Evolutionary conservation across 768 basidiomycete genomes (phyloP).

Genomic region (Austroboletus eburneus): DNA sequence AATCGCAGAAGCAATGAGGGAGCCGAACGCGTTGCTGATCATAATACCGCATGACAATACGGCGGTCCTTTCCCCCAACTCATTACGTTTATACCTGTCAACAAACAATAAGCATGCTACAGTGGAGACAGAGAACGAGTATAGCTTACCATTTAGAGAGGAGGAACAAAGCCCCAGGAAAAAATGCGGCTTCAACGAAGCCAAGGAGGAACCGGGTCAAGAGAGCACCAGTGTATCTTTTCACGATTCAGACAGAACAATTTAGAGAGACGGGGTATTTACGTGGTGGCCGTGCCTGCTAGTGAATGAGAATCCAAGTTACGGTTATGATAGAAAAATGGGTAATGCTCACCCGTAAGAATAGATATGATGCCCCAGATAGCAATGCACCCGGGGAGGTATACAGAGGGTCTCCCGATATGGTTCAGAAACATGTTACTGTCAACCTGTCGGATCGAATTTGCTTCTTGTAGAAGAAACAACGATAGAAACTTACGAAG

Average conservation of each 20-base stretch:
- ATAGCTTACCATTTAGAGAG: conserved; percentile 33
- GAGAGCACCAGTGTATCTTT: conserved; percentile 60
- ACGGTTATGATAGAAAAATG: not conserved
- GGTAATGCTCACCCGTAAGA: conserved; percentile 42
- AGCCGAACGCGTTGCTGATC: conserved; percentile 79
- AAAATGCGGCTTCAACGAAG: conserved; percentile 68
- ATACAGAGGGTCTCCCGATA: conserved; percentile 64
- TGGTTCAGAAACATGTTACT: conserved; percentile 71
- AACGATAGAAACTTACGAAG: conserved; percentile 46
- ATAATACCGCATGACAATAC: conserved; percentile 68
- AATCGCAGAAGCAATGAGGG: conserved; percentile 73
- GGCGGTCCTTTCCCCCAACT: conserved; percentile 67
- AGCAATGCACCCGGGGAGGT: conserved; percentile 63
- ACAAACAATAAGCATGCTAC: conserved; percentile 46
- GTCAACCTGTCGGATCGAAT: not conserved
- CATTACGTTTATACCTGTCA: conserved; percentile 62
- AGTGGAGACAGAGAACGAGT: not conserved
- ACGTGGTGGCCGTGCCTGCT: conserved; percentile 44
- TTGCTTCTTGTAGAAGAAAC: not conserved
- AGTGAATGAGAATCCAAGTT: too few relatives aligned
- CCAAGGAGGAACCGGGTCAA: conserved; percentile 74
- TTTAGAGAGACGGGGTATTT: not conserved
- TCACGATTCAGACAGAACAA: not conserved
- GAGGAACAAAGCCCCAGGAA: conserved; percentile 54
- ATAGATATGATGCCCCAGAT: conserved; percentile 65